Evolutionary conservation across 192 early-diverging fungal genomes (phyloP).

Genomic region (Entophlyctis helioformis): DNA sequence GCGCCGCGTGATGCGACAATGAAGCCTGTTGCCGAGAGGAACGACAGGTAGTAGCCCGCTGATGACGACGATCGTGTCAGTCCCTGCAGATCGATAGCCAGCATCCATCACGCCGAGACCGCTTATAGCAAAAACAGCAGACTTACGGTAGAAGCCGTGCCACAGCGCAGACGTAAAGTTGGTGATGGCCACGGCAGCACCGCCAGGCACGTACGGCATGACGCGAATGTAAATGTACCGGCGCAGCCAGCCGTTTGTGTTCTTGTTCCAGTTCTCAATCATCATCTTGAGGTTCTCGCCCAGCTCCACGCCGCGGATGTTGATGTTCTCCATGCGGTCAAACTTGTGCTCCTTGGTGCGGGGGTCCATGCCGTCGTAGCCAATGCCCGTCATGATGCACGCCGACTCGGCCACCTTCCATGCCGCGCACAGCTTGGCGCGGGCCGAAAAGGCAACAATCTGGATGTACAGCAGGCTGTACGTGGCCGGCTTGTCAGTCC

Average conservation of each 20-base stretch:
- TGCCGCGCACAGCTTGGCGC: slow-evolving; percentile 78
- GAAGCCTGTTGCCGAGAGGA: slow-evolving; percentile 46
- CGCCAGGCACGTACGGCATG: slow-evolving; percentile 11
- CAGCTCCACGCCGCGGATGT: slow-evolving; percentile 59
- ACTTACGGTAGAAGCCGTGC: too few species aligned
- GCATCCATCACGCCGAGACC: too few species aligned
- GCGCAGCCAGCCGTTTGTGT: slow-evolving; percentile 77
- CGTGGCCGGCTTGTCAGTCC: too few species aligned
- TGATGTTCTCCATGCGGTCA: slow-evolving; percentile 68
- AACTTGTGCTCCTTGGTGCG: slow-evolving; percentile 44
- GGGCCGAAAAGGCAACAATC: slow-evolving; percentile 42
- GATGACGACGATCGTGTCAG: too few species aligned
- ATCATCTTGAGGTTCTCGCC: slow-evolving; percentile 62
- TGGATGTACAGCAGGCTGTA: slow-evolving; percentile 46
- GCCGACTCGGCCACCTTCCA: slow-evolving; percentile 85
- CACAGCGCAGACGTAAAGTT: too few species aligned
- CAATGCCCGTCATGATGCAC: slow-evolving; percentile 71
- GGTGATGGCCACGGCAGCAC: too few species aligned
- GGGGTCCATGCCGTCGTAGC: slow-evolving; percentile 60
- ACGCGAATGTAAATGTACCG: slow-evolving; percentile 75
- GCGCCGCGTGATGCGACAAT: slow-evolving; percentile 39
- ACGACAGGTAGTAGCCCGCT: slow-evolving; percentile 43
- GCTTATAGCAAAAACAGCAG: too few species aligned
- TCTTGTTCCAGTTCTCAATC: slow-evolving; percentile 83
- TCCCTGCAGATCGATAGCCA: too few species aligned